Percentiles rank a stretch among this genome's conserved stretches.
Conservation (phyloP, 2,329 filamentous ascomycete species). For the Neofusicoccum kwambonambiense region DNA sequence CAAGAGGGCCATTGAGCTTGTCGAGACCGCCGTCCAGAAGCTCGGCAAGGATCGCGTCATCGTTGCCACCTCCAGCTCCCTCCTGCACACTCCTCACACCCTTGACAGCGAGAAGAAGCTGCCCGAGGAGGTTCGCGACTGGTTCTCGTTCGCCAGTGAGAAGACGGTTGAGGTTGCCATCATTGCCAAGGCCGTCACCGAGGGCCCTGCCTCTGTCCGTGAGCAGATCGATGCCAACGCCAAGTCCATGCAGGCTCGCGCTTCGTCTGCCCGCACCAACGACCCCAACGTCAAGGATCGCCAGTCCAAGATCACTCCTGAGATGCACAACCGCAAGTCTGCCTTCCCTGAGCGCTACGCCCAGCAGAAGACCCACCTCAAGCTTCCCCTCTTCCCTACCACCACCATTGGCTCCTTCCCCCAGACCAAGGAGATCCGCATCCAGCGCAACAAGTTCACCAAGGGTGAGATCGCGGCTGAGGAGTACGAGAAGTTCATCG, state of each 20-base stretch:
- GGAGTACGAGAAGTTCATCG: slow-evolving; percentile 98
- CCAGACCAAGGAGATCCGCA: slow-evolving; percentile 97
- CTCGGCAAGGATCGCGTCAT: slow-evolving; percentile 97
- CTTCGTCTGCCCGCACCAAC: slow-evolving; percentile 92
- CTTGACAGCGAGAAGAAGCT: slow-evolving; percentile 99
- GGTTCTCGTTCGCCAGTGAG: slow-evolving; percentile 98
- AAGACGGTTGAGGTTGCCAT: slow-evolving; percentile 88
- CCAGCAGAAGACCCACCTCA: slow-evolving; percentile 88
- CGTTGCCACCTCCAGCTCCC: slow-evolving; percentile 93
- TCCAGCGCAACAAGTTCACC: slow-evolving; percentile 96
- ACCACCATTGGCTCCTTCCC: slow-evolving; percentile 99
- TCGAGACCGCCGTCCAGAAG: slow-evolving; percentile 89
- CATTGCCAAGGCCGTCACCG: slow-evolving; percentile 95
- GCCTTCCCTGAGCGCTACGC: slow-evolving; percentile 81
- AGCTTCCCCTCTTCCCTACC: slow-evolving; percentile 94
- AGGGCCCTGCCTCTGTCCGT: slow-evolving; percentile 82
- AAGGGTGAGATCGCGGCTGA: slow-evolving; percentile 92
- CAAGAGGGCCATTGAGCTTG: slow-evolving; percentile 86
- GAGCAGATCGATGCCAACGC: slow-evolving; percentile 94
- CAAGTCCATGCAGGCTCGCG: slow-evolving; percentile 87
- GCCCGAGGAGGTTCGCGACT: slow-evolving; percentile 86
- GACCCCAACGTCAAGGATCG: slow-evolving; percentile 96
- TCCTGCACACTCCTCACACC: slow-evolving; percentile 97
- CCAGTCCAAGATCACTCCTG: slow-evolving; percentile 78
- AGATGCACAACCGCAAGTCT: slow-evolving; percentile 91